Base-by-base conservation (phyloP, 2,329 filamentous ascomycete genomes). In the Aspergillus calidoustus region DNA sequence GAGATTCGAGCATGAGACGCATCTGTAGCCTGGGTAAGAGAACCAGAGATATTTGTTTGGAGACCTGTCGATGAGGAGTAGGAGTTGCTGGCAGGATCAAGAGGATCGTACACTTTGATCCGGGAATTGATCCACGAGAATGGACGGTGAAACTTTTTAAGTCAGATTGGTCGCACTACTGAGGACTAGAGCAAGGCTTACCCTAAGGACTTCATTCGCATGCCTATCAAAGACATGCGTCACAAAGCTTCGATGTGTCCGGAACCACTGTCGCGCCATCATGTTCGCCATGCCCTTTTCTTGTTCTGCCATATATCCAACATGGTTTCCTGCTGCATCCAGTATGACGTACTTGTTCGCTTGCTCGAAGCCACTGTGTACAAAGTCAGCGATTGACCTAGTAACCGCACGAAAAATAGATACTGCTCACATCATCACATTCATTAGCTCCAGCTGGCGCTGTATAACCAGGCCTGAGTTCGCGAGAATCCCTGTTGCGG, bases 271-370 rank as follows among this genome's bases (percentile, higher is more conserved):
- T 58, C 87, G 79, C 17, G 81, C 81, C 72, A 89, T 77, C 31
- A 82, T 80, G 59, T 78, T 83, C 2, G 81, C 85, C 59, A 89
- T 75, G 1, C 86, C 85, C 61, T 84, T 84, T 51, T 89, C 87
- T 68, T 84, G 82, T 73, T 89, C 87, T 34, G 86, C 87, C 70
- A 89, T 83, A 66, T 87, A 89, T 13, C 87, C 87, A 48, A 89
- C 80, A 64, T 87, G 87, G 61, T 86, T 84, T 6, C 87, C 87
- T 57, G 84, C 80, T 2, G 86, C 86, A 74, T 89, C 85, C 81
- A 89, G 84, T 53, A 89, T 87, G 15, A 87, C 82, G 70, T 89
- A 89, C 71, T 82, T 82, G 69, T 89, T 89, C 13, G 87, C 86
- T 72, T 89, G 87, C 73, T 89, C 87, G 66, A 89, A 89, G 1